A percentile compares a stretch with the other conserved stretches of the same genome.
Conservation (phyloP, 305 asterid genomes). For the Ruellia speciosa region DNA sequence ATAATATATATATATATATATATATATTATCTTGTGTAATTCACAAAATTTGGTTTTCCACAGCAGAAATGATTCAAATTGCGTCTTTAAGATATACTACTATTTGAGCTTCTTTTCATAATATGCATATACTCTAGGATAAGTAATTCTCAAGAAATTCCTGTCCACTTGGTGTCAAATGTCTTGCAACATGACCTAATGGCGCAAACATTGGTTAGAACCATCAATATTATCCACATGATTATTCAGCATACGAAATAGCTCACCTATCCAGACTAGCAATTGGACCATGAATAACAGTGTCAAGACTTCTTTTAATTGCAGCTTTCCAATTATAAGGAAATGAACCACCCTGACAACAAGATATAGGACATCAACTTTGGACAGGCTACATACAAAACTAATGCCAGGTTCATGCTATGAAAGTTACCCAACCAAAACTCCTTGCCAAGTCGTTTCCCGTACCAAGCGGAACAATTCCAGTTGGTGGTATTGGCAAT, state of each 20-base stretch:
- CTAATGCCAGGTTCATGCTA: conserved; percentile 20
- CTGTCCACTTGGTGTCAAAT: conserved; percentile 6
- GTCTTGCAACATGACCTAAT: conserved; percentile 1
- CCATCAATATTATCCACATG: conserved; percentile 12
- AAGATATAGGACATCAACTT: conserved; percentile 16
- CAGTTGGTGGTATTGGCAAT: conserved; percentile 81
- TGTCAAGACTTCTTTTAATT: conserved; percentile 70
- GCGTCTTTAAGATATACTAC: neutral
- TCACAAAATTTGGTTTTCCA: neutral
- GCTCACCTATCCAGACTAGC: conserved; percentile 73
- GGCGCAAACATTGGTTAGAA: neutral
- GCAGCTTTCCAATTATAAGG: conserved; percentile 94
- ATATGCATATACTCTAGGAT: neutral
- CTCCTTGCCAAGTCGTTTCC: conserved; percentile 96
- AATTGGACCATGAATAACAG: conserved; percentile 45
- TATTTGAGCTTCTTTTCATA: conserved; percentile 8
- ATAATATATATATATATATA: too few species aligned
- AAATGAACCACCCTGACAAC: conserved; percentile 83
- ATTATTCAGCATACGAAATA: conserved; percentile 17
- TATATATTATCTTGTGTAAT: too few species aligned
- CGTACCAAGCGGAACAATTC: conserved; percentile 91
- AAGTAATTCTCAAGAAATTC: conserved; percentile 8
- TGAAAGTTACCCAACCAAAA: conserved; percentile 84
- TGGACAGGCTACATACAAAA: conserved; percentile 6
- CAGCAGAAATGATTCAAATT: neutral